Base-by-base conservation (phyloP, 2,329 filamentous ascomycete genomes). In the Talaromyces sp. region DNA sequence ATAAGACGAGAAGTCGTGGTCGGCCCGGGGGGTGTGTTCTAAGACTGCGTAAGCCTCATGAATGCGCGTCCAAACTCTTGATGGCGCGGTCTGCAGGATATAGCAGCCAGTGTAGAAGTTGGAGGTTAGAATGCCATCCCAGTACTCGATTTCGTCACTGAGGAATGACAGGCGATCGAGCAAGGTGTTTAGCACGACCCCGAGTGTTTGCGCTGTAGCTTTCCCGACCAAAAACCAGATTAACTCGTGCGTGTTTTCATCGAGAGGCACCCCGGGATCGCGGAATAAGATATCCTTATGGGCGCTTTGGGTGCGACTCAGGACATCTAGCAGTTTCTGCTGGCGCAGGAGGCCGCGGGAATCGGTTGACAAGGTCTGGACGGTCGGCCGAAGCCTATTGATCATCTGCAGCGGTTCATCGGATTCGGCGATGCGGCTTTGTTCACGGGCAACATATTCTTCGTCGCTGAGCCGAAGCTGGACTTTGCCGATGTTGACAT, bases 151-250 rank as follows among this genome's bases (percentile, higher is more conserved):
- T 42, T 63, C 61, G 16, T 23, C 44, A 12, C 52, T 57, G 33
- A 63, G n/a, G 12, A 34, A 34, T 10, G 53, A 63, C 16, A 57
- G 52, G 3, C 60, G 61, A 18, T 63, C 54, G 23, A 63, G 55
- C 40, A 63, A 30, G 0, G 51, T 47, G 9, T 42, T 52, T 12
- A 63, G 44, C 3, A 60, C 44, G 27, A 56, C 50, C 23, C 61
- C 61, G 40, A 63, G 14, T 14, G 57, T 54, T 28, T 60, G 61
- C 4, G 58, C 44, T 27, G 61, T 57, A 16, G 50, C 44, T 28
- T 63, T 63, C 5, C 54, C 61, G 40, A 42, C 57, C 16, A 63
- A 47, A 30, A 63, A 50, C 61, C 61, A 63, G n/a, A 58, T 34
- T 9, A 44, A n/a, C 30, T 63, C 42, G 31, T 57, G 30, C 18